Evolutionary conservation across 2,329 filamentous ascomycete species (phyloP), one percentile per base, ranked within the genome.

Genomic region (Dichotomopilus funicola): DNA sequence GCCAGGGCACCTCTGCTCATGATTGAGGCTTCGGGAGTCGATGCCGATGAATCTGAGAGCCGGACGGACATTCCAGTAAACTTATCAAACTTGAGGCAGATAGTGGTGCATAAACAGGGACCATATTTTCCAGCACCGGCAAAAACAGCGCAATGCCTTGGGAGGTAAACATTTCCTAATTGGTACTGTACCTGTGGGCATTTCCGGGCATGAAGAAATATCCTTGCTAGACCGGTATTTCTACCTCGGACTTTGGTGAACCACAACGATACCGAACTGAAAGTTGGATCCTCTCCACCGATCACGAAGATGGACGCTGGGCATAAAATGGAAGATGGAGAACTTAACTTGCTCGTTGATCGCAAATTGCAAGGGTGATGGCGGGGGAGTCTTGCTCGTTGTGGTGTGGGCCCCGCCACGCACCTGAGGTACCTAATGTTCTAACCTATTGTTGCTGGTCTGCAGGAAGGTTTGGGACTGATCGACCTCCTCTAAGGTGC

Each of bases 111-210:
- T 67, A 59, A 67, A 61, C 60, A 57, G 50, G 55, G 55, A 53
- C 62, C 61, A 62, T 58, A 63, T 64, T 64, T 65, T 60, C 60
- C 65, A 65, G 64, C 66, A 63, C 63, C 62, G 66, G 65, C 58
- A 67, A 67, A 66, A 66, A 59, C 57, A 48, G 46, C 49, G 42
- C 65, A 59, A 65, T 64, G 64, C 63, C 62, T 63, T 59, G 55
- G 56, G 45, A 49, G 49, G 55, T 54, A 55, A 56, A 40, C 56
- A 52, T 61, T 59, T 60, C 48, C 12, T 40, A 9, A 9, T 40
- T 40, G 8, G 8, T 40, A 9, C 12, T 42, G 6, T 8, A 51
- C 19, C 19, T 27, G 19, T 27, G 19, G 19, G 19, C 19, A 27
- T 27, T 27, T 27, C 19, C 19, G 19, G 19, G 19, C 19, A 27